Evolutionary conservation across 2,329 filamentous ascomycete species (phyloP), one percentile per base, ranked within the genome.

Genomic region (Dactylellina cionopaga): DNA sequence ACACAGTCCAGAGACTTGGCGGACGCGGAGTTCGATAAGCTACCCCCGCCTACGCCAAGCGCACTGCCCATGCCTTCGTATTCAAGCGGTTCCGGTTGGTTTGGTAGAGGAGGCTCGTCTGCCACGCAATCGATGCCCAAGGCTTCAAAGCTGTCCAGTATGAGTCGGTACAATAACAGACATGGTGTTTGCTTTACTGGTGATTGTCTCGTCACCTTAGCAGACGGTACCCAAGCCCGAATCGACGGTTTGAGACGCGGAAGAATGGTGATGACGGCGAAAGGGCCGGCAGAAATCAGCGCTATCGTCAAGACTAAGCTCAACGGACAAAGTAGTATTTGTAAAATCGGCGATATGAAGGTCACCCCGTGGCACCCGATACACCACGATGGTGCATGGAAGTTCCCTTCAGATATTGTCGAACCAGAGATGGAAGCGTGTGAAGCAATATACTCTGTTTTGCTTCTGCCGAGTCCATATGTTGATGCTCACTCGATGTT

Each of bases 331-430:
- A 66, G 55, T 19, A 27, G 76, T 1, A 80, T 88, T 76, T 85
- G 83, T 68, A 80, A 80, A 0, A 77, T 88, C 0, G 82, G 81
- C 1, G 73, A 76, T 1, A 79, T 88, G 5, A 77, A 84, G 5
- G 83, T 88, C 25, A 89, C 87, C 22, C 83, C 84, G 0, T 89
- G 85, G 85, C 87, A 89, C 76, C 87, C 87, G 0, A 78, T 89
- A 1, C 81, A 79, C 0, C 49, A 77, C 1, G 79, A 81, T 17
- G 79, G 68, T 6, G 75, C 58, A 2, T 87, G 85, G 85, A 74
- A 68, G 0, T 87, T 86, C 74, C 85, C 85, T 0, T 80, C 77
- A 0, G 72, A 82, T 0, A 75, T 82, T 1, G 77, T 80, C 0
- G 75, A 78, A 9, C 27, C 59, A 0, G 55, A 75, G 1, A 73